These are phyloP conservation scores for Neurospora pannonica DNA, from an alignment of 495 filamentous ascomycete genomes.

Conservation along the genomic window DNA sequence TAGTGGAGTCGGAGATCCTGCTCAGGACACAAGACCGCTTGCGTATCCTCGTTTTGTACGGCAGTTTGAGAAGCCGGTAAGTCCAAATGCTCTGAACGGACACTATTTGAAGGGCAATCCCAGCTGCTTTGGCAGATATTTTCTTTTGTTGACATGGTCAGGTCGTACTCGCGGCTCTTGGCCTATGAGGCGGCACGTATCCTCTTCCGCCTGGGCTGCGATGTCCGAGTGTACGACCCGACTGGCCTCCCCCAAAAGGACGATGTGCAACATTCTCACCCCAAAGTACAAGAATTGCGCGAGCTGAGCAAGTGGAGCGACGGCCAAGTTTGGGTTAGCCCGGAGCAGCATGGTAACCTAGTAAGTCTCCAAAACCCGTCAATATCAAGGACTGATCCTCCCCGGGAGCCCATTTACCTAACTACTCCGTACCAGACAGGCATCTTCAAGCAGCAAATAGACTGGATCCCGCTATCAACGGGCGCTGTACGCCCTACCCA, in stretches of 20 bases:
- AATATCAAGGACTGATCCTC: too few species aligned
- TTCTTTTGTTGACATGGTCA: slow-evolving; percentile 5
- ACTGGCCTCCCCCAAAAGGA: slow-evolving; percentile 54
- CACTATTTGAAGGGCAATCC: background rate
- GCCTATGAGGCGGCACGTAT: slow-evolving; percentile 53
- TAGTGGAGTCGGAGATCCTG: slow-evolving; percentile 41
- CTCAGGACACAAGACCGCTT: slow-evolving; percentile 34
- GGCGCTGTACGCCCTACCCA: slow-evolving; percentile 61
- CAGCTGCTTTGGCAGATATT: background rate
- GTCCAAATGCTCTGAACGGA: background rate
- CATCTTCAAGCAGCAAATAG: slow-evolving; percentile 69
- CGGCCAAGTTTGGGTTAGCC: slow-evolving; percentile 59
- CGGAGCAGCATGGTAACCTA: slow-evolving; percentile 64
- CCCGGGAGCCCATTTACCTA: background rate
- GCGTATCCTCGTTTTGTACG: slow-evolving; percentile 55
- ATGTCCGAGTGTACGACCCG: slow-evolving; percentile 58
- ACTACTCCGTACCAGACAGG: slow-evolving; percentile 37
- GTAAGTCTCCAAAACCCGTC: slow-evolving; percentile 22
- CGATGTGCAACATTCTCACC: slow-evolving; percentile 46
- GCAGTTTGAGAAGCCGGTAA: slow-evolving; percentile 46
- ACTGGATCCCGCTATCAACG: slow-evolving; percentile 59
- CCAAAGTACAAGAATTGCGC: slow-evolving; percentile 58
- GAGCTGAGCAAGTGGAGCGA: slow-evolving; percentile 58
- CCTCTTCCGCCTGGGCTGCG: slow-evolving; percentile 58
- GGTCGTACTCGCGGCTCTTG: slow-evolving; percentile 53